Conservation (phyloP, 2,329 filamentous ascomycete genomes). For the Pestalotiopsis sp. region DNA sequence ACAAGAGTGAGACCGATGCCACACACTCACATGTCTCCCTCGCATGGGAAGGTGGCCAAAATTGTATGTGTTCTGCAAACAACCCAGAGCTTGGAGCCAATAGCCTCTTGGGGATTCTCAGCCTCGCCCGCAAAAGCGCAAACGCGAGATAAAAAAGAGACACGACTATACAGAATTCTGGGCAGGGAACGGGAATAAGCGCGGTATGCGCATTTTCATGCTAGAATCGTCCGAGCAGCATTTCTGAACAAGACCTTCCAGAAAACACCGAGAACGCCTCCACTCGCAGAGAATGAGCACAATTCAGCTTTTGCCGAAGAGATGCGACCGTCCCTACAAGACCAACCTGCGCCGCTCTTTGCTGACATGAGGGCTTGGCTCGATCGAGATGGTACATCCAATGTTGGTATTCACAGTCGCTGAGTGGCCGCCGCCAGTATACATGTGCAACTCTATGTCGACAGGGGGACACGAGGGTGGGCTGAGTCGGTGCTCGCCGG, state of each 20-base stretch:
- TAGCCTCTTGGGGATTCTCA: background rate
- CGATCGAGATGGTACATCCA: background rate
- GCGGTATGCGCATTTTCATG: background rate
- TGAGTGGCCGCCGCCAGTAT: background rate
- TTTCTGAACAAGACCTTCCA: background rate
- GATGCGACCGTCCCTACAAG: background rate
- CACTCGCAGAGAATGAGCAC: background rate
- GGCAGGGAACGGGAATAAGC: background rate
- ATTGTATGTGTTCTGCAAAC: background rate
- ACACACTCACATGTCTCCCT: constrained; percentile 8
- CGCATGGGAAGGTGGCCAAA: background rate
- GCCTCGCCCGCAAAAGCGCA: constrained; percentile 1
- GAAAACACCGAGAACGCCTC: background rate
- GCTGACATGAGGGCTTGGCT: background rate
- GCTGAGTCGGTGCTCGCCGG: background rate
- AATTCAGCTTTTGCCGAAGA: background rate
- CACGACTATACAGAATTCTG: background rate
- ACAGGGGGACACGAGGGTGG: background rate
- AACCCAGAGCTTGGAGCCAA: background rate
- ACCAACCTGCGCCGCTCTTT: background rate
- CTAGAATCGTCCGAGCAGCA: background rate
- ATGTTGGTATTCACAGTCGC: too few relatives aligned
- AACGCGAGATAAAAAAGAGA: background rate
- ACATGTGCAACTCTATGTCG: background rate
- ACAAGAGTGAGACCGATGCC: background rate